These are phyloP conservation scores for Hamigera avellanea DNA, from an alignment of 495 filamentous ascomycete species.

Conservation along the genomic window DNA sequence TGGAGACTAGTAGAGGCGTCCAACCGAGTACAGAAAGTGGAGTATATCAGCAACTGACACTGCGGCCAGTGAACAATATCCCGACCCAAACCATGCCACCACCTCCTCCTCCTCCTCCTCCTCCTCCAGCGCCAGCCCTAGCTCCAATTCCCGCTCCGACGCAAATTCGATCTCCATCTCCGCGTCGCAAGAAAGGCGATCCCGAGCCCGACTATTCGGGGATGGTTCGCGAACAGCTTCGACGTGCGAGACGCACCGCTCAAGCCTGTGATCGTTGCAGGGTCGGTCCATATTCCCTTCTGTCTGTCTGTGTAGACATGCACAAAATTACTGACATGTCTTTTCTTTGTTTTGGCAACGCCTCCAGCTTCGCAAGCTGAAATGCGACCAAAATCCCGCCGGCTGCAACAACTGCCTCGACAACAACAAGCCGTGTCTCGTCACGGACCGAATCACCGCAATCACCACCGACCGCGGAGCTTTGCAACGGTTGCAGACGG, in stretches of 20 bases:
- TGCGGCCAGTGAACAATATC: too few relatives aligned
- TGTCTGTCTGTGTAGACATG: too few relatives aligned
- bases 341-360: too few relatives aligned
- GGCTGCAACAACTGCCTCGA: slow-evolving; percentile 68
- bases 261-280: slow-evolving; percentile 91
- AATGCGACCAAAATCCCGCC: slow-evolving; percentile 60
- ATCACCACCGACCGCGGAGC: slow-evolving; percentile 61
- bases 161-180: not conserved
- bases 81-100: too few relatives aligned
- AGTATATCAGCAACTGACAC: too few relatives aligned
- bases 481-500: not conserved
- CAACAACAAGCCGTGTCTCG: slow-evolving; percentile 59
- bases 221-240: slow-evolving; percentile 51
- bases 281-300: too few relatives aligned
- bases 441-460: slow-evolving; percentile 81
- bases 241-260: slow-evolving; percentile 57
- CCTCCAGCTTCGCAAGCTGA: slow-evolving; percentile 81
- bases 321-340: too few relatives aligned
- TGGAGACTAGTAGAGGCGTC: too few relatives aligned
- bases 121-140: too few relatives aligned
- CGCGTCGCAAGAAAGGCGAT: slow-evolving; percentile 9
- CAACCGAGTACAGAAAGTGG: too few relatives aligned
- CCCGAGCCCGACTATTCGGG: slow-evolving; percentile 52
- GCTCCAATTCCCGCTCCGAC: too few relatives aligned
- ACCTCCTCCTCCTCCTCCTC: too few relatives aligned